Conservation (phyloP, 306 rosid species). For the Albizia julibrissin region DNA sequence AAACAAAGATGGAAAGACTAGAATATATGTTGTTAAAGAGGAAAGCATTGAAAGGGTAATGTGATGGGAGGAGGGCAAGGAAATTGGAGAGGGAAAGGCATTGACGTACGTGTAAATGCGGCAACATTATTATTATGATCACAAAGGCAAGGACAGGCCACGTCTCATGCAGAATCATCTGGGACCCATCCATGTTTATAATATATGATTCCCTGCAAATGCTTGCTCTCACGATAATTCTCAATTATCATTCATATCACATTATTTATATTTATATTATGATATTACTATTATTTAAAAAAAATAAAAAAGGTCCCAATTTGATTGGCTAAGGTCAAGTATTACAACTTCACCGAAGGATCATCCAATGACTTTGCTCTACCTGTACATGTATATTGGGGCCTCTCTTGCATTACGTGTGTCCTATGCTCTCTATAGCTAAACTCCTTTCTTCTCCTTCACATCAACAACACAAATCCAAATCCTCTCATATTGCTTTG, state of each 20-base stretch:
- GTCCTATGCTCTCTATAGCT: not conserved
- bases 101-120: not conserved
- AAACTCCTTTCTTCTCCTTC: not conserved
- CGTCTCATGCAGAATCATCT: slow-evolving; percentile 25
- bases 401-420: not conserved
- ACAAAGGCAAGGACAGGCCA: slow-evolving; percentile 17
- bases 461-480: not conserved
- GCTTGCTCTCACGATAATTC: not conserved
- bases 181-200: not conserved
- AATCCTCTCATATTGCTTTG: not conserved
- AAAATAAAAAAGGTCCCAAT: not conserved
- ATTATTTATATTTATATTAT: no score
- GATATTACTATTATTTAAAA: not conserved
- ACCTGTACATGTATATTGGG: not conserved
- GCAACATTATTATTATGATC: not conserved
- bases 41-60: not conserved
- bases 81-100: not conserved
- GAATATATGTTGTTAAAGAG: not conserved
- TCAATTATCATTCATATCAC: not conserved
- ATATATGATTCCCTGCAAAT: not conserved
- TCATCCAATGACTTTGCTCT: slow-evolving; percentile 5
- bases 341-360: not conserved
- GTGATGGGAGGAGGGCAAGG: not conserved
- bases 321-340: not conserved
- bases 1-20: not conserved